A percentile compares a stretch with the other conserved stretches of the same genome.
phyloP scores from a whole-genome alignment of 2,329 filamentous ascomycete genomes.

The Sporothrix pseudoabietina region DNA sequence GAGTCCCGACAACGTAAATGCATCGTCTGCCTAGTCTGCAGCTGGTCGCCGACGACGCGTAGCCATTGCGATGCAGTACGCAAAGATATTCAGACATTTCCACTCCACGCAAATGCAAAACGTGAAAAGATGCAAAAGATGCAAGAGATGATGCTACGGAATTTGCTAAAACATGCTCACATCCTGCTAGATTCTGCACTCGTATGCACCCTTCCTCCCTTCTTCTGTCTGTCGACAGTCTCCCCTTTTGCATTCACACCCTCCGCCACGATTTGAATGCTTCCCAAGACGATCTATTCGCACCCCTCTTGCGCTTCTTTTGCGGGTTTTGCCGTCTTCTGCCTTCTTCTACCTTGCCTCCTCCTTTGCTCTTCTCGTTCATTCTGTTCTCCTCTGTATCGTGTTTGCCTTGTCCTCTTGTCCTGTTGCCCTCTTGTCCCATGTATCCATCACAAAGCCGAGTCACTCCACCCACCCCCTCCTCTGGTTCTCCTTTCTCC shows the following conservation, averaged over 20 bases:
- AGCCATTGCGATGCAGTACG: background rate
- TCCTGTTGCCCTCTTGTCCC: background rate
- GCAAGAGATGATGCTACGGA: background rate
- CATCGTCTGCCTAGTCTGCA: background rate
- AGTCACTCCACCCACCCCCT: slow-evolving; percentile 24
- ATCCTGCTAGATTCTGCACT: background rate
- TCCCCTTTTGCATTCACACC: background rate
- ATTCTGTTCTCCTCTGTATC: background rate
- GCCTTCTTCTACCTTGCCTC: background rate
- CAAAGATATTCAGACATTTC: background rate
- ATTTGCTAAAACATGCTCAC: slow-evolving; percentile 12
- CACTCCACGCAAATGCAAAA: background rate
- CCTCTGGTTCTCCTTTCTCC: background rate
- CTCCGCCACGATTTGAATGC: background rate
- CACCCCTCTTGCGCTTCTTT: slow-evolving; percentile 10
- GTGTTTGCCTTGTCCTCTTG: too few relatives aligned
- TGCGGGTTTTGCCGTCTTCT: background rate
- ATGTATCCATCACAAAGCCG: slow-evolving; percentile 14
- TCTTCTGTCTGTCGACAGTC: background rate
- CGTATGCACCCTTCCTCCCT: background rate
- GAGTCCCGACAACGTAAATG: background rate
- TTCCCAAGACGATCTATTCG: background rate
- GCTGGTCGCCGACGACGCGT: background rate
- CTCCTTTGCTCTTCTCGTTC: background rate
- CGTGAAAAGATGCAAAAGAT: background rate